Conservation (phyloP, 2,329 filamentous ascomycete genomes). For the Aspergillaceae sp. region DNA sequence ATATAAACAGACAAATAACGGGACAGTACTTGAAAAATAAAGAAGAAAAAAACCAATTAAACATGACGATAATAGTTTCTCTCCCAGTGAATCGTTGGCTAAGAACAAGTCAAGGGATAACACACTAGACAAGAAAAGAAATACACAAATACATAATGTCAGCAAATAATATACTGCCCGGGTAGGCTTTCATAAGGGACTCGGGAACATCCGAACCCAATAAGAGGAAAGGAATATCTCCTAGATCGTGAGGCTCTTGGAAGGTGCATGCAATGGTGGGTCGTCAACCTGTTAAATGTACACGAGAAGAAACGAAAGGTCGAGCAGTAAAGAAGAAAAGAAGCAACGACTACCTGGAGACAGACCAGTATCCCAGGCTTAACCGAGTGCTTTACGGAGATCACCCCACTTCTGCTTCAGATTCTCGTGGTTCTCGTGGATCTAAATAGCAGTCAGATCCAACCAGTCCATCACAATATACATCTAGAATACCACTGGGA, state of each 20-base stretch:
- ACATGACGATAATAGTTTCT: not conserved
- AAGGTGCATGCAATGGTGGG: not conserved
- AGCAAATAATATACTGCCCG: constrained; percentile 3
- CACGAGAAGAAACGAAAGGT: not conserved
- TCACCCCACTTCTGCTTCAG: constrained; percentile 71
- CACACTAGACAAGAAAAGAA: constrained; percentile 1
- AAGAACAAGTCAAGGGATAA: too few species aligned
- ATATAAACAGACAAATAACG: constrained; percentile 5
- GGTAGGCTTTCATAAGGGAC: not conserved
- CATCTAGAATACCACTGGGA: not conserved
- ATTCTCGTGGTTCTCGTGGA: constrained; percentile 60
- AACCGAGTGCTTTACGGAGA: constrained; percentile 50
- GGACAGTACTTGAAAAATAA: not conserved
- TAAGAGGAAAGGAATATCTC: not conserved
- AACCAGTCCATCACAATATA: not conserved
- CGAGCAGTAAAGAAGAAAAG: not conserved
- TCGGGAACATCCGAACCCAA: not conserved
- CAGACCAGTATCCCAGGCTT: constrained; percentile 2
- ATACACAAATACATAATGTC: constrained; percentile 7
- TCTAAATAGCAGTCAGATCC: constrained; percentile 38
- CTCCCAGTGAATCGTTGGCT: not conserved
- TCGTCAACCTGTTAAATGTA: not conserved
- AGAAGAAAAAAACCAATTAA: not conserved
- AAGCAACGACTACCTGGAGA: not conserved
- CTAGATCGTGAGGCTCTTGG: not conserved